Base-by-base conservation (phyloP, 2,329 filamentous ascomycete species). In the Chaetomiaceae sp. region DNA sequence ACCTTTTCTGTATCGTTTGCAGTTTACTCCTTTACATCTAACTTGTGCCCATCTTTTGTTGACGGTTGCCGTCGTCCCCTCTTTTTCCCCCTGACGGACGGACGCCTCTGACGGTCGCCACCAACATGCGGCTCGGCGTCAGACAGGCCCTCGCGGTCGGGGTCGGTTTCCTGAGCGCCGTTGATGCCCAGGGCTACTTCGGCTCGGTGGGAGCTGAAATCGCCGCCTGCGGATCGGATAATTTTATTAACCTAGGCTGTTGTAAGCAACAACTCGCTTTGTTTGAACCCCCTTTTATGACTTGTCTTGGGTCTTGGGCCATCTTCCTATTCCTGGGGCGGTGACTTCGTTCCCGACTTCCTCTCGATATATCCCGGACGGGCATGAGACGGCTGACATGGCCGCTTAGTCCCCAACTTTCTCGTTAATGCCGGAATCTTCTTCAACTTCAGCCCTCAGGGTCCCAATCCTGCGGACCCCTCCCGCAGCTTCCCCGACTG, bases 401-500 rank as follows among this genome's bases (percentile, higher is more conserved):
- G n/a, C n/a, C n/a, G n/a, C n/a, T n/a, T n/a, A n/a, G n/a, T 53
- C 42, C 11, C 18, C 36, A 34, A 50, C 38, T 61, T 58, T 37
- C 16, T 46, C 10, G 11, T 14, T 37, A 43, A 5, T 21, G 53
- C 53, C 13, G 42, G 46, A 14, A 6, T 32, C 13, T 57, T 54
- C n/a, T 62, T 62, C 36, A 13, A 25, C n/a, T 66, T 62, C 42
- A 29, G 9, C 5, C 60, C 59, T 1, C 18, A 33, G 2, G 48
- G 33, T 14, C 61, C 52, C 48, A 43, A 59, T 23, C 53, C 53
- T 2, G 14, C 21, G 10, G 55, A 60, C 27, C 59, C 57, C 2
- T 58, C 59, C 3, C 48, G 43, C 32, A 54, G 53, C 23, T 64
- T 59, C 20, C 63, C 64, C 41, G 42, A 56, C 27, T 66, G 29